A percentile compares a stretch with the other conserved stretches of the same genome.
These are phyloP conservation scores for Cerioporus squamosus DNA, from an alignment of 1,284 basidiomycete species.

Conservation along the genomic window DNA sequence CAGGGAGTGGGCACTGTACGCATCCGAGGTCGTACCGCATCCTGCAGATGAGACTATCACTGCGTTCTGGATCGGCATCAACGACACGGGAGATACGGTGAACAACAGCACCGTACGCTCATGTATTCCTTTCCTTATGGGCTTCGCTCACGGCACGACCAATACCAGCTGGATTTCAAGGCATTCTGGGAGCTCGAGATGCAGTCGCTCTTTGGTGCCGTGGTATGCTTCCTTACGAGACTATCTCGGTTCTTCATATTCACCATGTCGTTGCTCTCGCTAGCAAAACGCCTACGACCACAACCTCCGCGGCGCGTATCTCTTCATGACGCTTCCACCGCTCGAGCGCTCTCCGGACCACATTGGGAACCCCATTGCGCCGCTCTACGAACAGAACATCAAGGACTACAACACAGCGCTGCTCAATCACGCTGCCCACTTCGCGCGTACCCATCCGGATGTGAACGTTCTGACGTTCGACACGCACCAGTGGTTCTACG, in stretches of 20 bases:
- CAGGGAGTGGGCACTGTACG: constrained; percentile 50
- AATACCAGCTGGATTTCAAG: constrained; percentile 32
- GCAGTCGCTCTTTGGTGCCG: constrained; percentile 53
- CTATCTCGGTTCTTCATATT: not conserved
- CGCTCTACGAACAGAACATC: constrained; percentile 44
- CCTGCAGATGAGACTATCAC: constrained; percentile 48
- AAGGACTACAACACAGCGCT: constrained; percentile 47
- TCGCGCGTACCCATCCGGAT: constrained; percentile 43
- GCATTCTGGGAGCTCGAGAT: constrained; percentile 58
- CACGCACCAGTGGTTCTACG: constrained; percentile 53
- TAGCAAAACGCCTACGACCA: constrained; percentile 47
- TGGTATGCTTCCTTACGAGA: constrained; percentile 39
- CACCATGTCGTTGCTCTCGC: not conserved
- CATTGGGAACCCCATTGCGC: constrained; percentile 34
- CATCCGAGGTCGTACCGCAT: constrained; percentile 48
- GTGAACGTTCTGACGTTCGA: constrained; percentile 53
- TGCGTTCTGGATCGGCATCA: constrained; percentile 64
- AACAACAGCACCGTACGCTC: constrained; percentile 44
- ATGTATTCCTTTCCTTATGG: not conserved
- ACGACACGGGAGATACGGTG: constrained; percentile 58
- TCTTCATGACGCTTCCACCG: constrained; percentile 61
- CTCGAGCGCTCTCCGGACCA: constrained; percentile 49
- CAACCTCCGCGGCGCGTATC: constrained; percentile 47
- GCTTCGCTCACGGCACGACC: not conserved
- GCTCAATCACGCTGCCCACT: constrained; percentile 37